Evolutionary conservation across 169 alveolate genomes (phyloP).

Genomic region (Cryptosporidium andersoni): DNA sequence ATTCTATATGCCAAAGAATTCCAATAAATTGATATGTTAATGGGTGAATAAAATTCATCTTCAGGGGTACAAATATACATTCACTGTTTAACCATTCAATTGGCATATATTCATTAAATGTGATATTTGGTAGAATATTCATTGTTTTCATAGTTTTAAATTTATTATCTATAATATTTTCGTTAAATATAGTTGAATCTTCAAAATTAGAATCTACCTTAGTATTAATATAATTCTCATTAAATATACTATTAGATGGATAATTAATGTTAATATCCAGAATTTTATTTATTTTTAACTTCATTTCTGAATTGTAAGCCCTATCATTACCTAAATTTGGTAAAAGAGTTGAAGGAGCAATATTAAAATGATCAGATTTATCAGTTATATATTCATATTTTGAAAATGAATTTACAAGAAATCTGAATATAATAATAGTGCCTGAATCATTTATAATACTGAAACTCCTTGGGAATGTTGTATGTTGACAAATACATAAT

Average conservation of each 20-base stretch:
- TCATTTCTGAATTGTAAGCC: slow-evolving; percentile 2
- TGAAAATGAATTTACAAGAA: slow-evolving; percentile 10
- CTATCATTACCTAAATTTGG: slow-evolving; percentile 25
- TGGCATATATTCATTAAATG: slow-evolving; percentile 62
- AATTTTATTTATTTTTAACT: background rate
- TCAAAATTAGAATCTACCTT: background rate
- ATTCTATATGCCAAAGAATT: slow-evolving; percentile 62
- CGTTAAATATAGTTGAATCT: background rate
- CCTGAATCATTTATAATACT: slow-evolving; percentile 26
- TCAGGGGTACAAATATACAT: slow-evolving; percentile 51
- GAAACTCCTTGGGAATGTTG: slow-evolving; percentile 52
- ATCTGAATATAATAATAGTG: slow-evolving; percentile 24
- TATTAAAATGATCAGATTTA: slow-evolving; percentile 28
- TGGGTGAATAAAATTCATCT: slow-evolving; percentile 47
- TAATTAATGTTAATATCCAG: background rate
- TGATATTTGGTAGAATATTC: slow-evolving; percentile 14
- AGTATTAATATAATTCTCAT: background rate
- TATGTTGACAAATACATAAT: slow-evolving; percentile 57
- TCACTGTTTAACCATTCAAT: slow-evolving; percentile 52
- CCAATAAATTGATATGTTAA: slow-evolving; percentile 62
- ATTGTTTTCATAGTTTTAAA: background rate
- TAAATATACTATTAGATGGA: slow-evolving; percentile 6
- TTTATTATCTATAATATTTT: background rate
- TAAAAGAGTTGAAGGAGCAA: slow-evolving; percentile 59
- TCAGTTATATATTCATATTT: background rate